Percentiles rank a stretch among this genome's conserved stretches.
These are phyloP conservation scores for Zygotorulaspora mrakii DNA, from an alignment of 1,139 yeast species.

Conservation along the genomic window DNA sequence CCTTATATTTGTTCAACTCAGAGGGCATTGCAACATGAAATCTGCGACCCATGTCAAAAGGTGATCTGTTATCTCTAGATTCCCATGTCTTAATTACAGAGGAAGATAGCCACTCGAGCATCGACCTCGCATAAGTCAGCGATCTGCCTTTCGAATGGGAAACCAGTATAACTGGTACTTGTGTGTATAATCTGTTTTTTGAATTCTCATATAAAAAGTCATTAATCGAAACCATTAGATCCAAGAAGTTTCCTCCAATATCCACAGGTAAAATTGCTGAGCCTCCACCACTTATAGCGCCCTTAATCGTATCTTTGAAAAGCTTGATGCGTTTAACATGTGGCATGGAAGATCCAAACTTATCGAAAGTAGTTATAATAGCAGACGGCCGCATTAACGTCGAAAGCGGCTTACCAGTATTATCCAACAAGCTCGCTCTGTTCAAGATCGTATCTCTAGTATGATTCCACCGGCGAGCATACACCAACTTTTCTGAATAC, in stretches of 20 bases:
- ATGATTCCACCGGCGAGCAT: conserved; percentile 96
- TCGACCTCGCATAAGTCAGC: conserved; percentile 76
- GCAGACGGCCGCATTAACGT: conserved; percentile 77
- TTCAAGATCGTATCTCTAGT: conserved; percentile 81
- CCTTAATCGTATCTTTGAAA: conserved; percentile 62
- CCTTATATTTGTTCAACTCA: conserved; percentile 53
- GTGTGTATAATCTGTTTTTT: conserved; percentile 24
- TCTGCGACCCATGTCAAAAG: conserved; percentile 57
- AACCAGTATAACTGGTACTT: conserved; percentile 66
- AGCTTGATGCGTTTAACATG: conserved; percentile 64
- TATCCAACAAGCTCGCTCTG: conserved; percentile 66
- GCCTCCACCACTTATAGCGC: conserved; percentile 52
- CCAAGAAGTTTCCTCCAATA: conserved; percentile 79
- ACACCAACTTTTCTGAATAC: conserved; percentile 72
- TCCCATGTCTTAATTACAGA: conserved; percentile 81
- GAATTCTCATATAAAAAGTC: conserved; percentile 38
- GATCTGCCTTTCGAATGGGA: conserved; percentile 80
- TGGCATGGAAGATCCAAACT: conserved; percentile 59
- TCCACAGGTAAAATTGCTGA: conserved; percentile 81
- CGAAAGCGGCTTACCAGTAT: conserved; percentile 52
- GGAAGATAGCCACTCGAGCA: conserved; percentile 94
- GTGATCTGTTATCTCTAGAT: conserved; percentile 56
- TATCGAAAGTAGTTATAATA: conserved; percentile 63
- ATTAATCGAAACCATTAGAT: conserved; percentile 69
- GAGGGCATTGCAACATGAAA: conserved; percentile 56